Conservation (phyloP, 768 basidiomycete genomes). For the Boletus insuetus region DNA sequence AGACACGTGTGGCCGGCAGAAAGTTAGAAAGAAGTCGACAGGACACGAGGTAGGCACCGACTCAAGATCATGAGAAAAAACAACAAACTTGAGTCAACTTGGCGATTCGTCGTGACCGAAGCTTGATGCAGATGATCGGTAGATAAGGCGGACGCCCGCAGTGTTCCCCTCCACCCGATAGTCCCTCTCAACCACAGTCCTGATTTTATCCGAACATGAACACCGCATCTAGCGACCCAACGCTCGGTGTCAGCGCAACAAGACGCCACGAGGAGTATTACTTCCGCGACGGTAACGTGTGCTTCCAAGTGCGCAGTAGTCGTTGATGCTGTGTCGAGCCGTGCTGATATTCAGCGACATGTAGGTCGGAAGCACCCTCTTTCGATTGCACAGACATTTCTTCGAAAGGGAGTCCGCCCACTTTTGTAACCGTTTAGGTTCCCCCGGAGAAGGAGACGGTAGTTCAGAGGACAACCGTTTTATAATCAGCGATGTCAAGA, state of each 20-base stretch:
- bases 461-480: slow-evolving; percentile 2
- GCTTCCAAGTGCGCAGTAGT: slow-evolving; percentile 45
- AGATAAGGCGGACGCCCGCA: slow-evolving; percentile 13
- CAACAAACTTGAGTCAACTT: neutral
- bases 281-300: slow-evolving; percentile 51
- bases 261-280: slow-evolving; percentile 42
- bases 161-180: neutral
- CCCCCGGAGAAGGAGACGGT: neutral
- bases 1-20: neutral
- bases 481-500: slow-evolving; percentile 26
- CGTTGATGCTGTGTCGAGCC: neutral
- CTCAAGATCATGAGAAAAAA: slow-evolving; percentile 8
- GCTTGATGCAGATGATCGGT: neutral
- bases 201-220: neutral
- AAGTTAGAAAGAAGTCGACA: neutral
- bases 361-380: slow-evolving; percentile 35
- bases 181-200: neutral
- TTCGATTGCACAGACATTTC: slow-evolving; percentile 36
- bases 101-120: slow-evolving; percentile 2
- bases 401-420: slow-evolving; percentile 36
- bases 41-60: slow-evolving; percentile 7
- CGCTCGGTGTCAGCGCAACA: slow-evolving; percentile 15
- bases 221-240: neutral
- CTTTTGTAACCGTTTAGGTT: slow-evolving; percentile 28
- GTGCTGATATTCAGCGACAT: neutral